These are phyloP conservation scores for Medicago arabica DNA, from an alignment of 306 rosid species.

Conservation along the genomic window DNA sequence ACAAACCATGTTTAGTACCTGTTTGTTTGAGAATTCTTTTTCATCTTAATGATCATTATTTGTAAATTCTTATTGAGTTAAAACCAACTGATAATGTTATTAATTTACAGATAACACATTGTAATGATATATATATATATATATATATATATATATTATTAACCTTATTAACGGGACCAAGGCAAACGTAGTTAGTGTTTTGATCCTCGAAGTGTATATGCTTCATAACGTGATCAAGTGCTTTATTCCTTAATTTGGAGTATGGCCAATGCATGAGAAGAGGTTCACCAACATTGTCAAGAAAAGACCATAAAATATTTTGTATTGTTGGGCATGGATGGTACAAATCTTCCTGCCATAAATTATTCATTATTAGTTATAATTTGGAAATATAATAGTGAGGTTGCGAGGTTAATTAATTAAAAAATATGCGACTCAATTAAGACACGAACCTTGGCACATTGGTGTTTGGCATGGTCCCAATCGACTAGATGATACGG, in stretches of 20 bases:
- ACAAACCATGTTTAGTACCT: slow-evolving; percentile 81
- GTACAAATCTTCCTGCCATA: slow-evolving; percentile 69
- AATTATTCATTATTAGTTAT: no score
- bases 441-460: slow-evolving; percentile 56
- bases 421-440: no score
- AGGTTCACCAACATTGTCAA: slow-evolving; percentile 66
- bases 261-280: slow-evolving; percentile 65
- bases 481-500: slow-evolving; percentile 61
- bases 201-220: slow-evolving; percentile 79
- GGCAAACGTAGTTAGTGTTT: slow-evolving; percentile 62
- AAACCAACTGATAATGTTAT: no score
- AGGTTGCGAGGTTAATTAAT: no score
- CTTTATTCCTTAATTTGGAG: slow-evolving; percentile 65
- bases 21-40: neutral
- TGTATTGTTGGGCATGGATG: slow-evolving; percentile 54
- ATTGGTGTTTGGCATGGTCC: slow-evolving; percentile 53
- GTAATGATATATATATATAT: neutral
- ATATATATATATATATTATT: no score
- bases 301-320: slow-evolving; percentile 61
- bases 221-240: slow-evolving; percentile 57
- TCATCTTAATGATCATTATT: neutral
- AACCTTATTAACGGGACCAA: slow-evolving; percentile 77
- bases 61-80: no score
- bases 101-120: no score
- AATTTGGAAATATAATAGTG: no score